Evolutionary conservation across 345 rosid species (phyloP).

Genomic region (Viola odorata): DNA sequence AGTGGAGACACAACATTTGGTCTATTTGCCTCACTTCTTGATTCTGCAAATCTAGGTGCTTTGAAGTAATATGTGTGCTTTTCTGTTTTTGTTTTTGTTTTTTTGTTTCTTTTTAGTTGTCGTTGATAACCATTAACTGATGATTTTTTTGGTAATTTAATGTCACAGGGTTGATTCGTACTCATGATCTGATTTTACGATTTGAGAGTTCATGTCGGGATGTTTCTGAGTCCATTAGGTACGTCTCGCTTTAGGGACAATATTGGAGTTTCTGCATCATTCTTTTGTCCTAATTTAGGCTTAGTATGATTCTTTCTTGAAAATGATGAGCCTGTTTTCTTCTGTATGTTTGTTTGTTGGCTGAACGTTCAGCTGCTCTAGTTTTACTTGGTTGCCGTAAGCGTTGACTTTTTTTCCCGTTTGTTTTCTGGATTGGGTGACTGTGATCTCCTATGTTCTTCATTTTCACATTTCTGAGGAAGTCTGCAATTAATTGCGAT

Average conservation of each 20-base stretch:
- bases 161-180: conserved; percentile 72
- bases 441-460: too few species aligned
- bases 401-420: too few species aligned
- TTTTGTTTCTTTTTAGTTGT: not conserved
- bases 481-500: too few species aligned
- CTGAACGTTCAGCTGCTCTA: too few species aligned
- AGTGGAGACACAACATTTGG: conserved; percentile 65
- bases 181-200: conserved; percentile 72
- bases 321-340: too few species aligned
- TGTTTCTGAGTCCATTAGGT: conserved; percentile 85
- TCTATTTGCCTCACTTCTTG: conserved; percentile 78
- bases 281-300: not conserved
- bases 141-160: not conserved
- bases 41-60: conserved; percentile 84
- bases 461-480: too few species aligned
- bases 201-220: conserved; percentile 79
- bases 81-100: not conserved
- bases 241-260: conserved; percentile 9
- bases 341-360: too few species aligned
- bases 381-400: too few species aligned
- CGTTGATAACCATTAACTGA: too few species aligned
- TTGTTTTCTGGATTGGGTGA: too few species aligned
- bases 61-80: not conserved
- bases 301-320: not conserved
- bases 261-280: conserved; percentile 4